These are phyloP conservation scores for Verbascum thapsus DNA, from an alignment of 257 asterid genomes.

Conservation along the genomic window DNA sequence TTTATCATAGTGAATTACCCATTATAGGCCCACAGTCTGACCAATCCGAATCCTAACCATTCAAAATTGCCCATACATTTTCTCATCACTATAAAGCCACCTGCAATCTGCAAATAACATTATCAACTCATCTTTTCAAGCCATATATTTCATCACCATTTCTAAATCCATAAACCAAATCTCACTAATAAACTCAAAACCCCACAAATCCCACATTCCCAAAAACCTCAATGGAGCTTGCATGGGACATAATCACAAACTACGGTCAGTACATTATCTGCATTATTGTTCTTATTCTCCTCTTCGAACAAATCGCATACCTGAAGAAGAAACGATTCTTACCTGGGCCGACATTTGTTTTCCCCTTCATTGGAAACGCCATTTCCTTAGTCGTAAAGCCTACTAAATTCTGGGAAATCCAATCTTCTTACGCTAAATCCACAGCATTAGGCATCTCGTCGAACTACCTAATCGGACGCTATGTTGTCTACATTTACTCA, in stretches of 20 bases:
- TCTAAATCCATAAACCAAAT: not conserved
- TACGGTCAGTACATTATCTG: conserved; percentile 53
- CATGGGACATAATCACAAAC: conserved; percentile 39
- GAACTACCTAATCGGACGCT: conserved; percentile 77
- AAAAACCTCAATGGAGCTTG: conserved; percentile 33
- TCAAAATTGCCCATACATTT: too few species aligned
- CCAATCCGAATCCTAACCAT: too few species aligned
- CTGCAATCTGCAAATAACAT: too few species aligned
- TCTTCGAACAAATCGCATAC: conserved; percentile 72
- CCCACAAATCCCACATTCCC: too few species aligned
- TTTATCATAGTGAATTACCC: too few species aligned
- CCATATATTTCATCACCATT: too few species aligned
- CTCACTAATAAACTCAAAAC: not conserved
- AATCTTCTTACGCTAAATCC: conserved; percentile 67
- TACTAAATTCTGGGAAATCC: conserved; percentile 69
- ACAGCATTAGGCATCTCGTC: conserved; percentile 66
- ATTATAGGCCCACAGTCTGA: too few species aligned
- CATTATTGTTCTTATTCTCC: conserved; percentile 44
- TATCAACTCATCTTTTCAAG: too few species aligned
- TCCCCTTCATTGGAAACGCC: conserved; percentile 82
- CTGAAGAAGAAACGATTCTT: conserved; percentile 67
- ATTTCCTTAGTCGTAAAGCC: conserved; percentile 62
- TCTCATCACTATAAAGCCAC: too few species aligned
- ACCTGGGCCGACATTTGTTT: conserved; percentile 75
- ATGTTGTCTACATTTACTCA: conserved; percentile 75